Conservation (phyloP, 257 asterid species). For the Solanum clarkiae region DNA sequence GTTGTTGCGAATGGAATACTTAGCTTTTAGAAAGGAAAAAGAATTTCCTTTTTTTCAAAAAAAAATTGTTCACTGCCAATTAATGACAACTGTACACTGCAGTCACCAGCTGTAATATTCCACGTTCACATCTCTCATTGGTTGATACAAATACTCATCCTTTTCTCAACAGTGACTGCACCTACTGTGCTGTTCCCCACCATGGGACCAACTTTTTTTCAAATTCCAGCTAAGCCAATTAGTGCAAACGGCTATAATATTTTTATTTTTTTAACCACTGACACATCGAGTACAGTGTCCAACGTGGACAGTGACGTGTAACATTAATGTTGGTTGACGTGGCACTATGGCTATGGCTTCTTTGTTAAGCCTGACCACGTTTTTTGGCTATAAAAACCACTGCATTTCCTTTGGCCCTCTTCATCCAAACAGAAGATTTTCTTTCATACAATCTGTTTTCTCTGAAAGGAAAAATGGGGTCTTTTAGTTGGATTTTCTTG, state of each 20-base stretch:
- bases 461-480: not conserved
- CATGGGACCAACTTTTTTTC: slow-evolving; percentile 7
- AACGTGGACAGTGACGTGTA: slow-evolving; percentile 17
- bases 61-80: slow-evolving; percentile 22
- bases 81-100: slow-evolving; percentile 40
- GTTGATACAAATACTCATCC: slow-evolving; percentile 9
- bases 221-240: slow-evolving; percentile 24
- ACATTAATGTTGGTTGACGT: slow-evolving; percentile 4
- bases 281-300: slow-evolving; percentile 1
- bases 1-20: not conserved
- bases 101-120: slow-evolving; percentile 43
- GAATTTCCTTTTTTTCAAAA: not conserved
- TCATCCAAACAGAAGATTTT: not conserved
- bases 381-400: slow-evolving; percentile 30
- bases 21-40: not conserved
- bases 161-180: slow-evolving; percentile 38
- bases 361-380: slow-evolving; percentile 27
- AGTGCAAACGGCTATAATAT: slow-evolving; percentile 33
- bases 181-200: slow-evolving; percentile 21
- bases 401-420: not conserved
- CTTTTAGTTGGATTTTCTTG: not conserved
- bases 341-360: slow-evolving; percentile 31
- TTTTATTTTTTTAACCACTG: not conserved
- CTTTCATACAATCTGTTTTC: not conserved
- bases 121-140: slow-evolving; percentile 24